Evolutionary conservation across 2,329 filamentous ascomycete genomes (phyloP).

Genomic region (Scedosporium aurantiacum): DNA sequence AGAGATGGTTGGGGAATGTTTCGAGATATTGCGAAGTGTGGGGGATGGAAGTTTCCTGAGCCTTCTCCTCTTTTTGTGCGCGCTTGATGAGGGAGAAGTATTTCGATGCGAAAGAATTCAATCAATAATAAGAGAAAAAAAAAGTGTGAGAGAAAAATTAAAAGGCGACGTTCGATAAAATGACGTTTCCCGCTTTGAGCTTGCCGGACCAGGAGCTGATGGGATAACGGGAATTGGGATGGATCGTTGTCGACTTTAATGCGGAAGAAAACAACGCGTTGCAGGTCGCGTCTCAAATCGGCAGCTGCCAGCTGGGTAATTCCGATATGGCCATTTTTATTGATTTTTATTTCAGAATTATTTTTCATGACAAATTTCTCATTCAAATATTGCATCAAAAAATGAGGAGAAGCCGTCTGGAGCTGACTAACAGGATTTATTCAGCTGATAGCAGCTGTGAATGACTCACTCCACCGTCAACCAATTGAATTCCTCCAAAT

Average conservation of each 20-base stretch:
- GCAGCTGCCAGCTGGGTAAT: neutral
- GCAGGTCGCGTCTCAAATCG: slow-evolving; percentile 7
- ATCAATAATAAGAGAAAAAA: too few species aligned
- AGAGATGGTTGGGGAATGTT: too few species aligned
- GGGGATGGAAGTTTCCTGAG: too few species aligned
- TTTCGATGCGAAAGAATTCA: too few species aligned
- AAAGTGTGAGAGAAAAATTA: neutral
- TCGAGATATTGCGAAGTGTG: too few species aligned
- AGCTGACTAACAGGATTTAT: neutral
- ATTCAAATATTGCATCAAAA: neutral
- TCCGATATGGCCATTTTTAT: neutral
- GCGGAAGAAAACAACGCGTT: slow-evolving; percentile 8
- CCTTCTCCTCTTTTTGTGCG: too few species aligned
- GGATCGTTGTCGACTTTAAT: neutral
- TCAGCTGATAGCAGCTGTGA: too few species aligned
- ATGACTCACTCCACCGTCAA: too few species aligned
- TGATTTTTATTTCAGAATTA: slow-evolving; percentile 3
- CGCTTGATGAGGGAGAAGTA: too few species aligned
- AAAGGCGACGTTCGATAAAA: neutral
- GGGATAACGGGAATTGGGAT: neutral
- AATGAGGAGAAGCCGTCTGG: too few species aligned
- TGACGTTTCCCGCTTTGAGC: neutral
- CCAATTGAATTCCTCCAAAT: too few species aligned
- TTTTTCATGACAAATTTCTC: slow-evolving; percentile 24
- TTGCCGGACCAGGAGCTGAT: neutral